A percentile compares a stretch with the other conserved stretches of the same genome.
These are phyloP conservation scores for Alternaria ethzedia DNA, from an alignment of 2,329 filamentous ascomycete genomes.

Conservation along the genomic window DNA sequence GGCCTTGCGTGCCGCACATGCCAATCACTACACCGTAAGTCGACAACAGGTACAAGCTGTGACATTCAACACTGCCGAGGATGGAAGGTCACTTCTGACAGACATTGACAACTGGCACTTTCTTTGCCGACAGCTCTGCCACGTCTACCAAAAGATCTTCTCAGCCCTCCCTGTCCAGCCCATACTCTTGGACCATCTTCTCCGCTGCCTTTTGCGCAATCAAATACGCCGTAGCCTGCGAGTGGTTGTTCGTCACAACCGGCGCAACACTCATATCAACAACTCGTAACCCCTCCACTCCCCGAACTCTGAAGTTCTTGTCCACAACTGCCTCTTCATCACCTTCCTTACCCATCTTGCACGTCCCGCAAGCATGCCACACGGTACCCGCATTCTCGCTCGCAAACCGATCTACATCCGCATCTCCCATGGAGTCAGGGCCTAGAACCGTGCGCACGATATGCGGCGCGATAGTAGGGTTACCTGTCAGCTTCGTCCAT, in stretches of 20 bases:
- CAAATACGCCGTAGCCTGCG: conserved; percentile 44
- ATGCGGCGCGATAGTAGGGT: conserved; percentile 58
- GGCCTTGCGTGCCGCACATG: not conserved
- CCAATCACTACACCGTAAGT: not conserved
- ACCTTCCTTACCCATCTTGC: conserved; percentile 46
- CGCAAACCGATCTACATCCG: conserved; percentile 56
- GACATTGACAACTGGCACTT: not conserved
- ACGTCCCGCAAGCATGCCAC: conserved; percentile 48
- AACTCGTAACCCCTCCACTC: conserved; percentile 47
- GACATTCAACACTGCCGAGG: not conserved
- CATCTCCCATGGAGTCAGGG: conserved; percentile 52
- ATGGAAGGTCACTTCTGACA: not conserved
- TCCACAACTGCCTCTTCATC: conserved; percentile 49
- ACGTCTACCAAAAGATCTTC: not conserved
- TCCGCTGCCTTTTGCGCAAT: conserved; percentile 45
- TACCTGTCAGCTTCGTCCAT: conserved; percentile 51
- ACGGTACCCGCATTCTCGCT: conserved; percentile 38
- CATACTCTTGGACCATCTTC: conserved; percentile 39
- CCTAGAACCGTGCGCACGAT: conserved; percentile 56
- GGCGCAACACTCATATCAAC: conserved; percentile 48
- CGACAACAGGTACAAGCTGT: not conserved
- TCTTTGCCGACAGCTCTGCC: not conserved
- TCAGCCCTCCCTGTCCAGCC: conserved; percentile 14
- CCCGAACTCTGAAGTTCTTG: conserved; percentile 45
- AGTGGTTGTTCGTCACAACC: conserved; percentile 45